Conservation (phyloP, 306 rosid species). For the Lupinus albus region DNA sequence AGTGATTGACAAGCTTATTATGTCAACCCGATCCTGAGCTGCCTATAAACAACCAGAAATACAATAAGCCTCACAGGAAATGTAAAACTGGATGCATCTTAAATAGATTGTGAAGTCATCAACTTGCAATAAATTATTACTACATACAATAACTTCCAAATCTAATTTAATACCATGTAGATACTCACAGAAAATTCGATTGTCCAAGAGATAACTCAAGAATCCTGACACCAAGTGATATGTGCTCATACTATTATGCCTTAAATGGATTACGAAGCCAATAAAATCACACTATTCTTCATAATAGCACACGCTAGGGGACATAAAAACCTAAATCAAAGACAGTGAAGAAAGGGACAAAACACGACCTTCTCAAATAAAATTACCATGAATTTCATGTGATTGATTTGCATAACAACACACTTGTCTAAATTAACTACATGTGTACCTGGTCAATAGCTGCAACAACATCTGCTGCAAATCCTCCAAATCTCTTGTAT, state of each 20-base stretch:
- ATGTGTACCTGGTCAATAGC: conserved; percentile 88
- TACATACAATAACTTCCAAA: background rate
- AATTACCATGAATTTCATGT: background rate
- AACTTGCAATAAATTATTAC: background rate
- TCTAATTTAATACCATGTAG: background rate
- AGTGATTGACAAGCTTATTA: conserved; percentile 85
- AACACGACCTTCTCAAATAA: conserved; percentile 10
- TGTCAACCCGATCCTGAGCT: conserved; percentile 94
- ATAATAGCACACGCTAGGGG: background rate
- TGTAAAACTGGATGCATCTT: background rate
- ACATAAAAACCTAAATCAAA: conserved; percentile 9
- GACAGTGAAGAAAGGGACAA: background rate
- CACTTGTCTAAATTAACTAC: conserved; percentile 28
- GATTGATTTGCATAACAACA: conserved; percentile 26
- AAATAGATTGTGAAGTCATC: conserved; percentile 3
- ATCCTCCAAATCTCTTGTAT: conserved; percentile 96
- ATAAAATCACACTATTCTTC: background rate
- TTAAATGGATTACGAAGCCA: background rate
- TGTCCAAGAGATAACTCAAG: background rate
- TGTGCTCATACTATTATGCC: background rate
- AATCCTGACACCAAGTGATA: background rate
- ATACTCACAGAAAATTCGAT: background rate
- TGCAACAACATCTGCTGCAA: conserved; percentile 99
- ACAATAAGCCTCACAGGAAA: conserved; percentile 22
- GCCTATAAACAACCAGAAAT: conserved; percentile 61